Conservation (phyloP, 148 eudicot genomes). For the Fagopyrum tataricum region DNA sequence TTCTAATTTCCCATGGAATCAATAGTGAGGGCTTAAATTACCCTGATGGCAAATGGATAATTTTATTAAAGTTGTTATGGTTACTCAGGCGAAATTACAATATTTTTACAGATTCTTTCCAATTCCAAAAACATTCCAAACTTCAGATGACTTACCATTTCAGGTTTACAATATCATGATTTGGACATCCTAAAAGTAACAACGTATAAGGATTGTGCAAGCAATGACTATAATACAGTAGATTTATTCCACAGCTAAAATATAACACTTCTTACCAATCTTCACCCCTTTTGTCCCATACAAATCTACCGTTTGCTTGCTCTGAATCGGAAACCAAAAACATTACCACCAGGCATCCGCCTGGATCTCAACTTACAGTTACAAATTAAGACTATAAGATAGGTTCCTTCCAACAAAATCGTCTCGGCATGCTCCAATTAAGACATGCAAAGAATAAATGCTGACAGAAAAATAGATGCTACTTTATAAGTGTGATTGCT, state of each 20-base stretch:
- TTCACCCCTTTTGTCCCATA: background rate
- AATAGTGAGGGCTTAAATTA: background rate
- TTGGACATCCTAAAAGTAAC: background rate
- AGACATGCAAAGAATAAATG: constrained; percentile 28
- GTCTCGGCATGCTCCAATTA: constrained; percentile 36
- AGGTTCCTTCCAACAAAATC: constrained; percentile 31
- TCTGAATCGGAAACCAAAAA: background rate
- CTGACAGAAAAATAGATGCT: background rate
- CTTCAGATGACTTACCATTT: too few species aligned
- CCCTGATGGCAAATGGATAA: too few species aligned
- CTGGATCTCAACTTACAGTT: constrained; percentile 11
- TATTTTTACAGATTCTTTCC: too few species aligned
- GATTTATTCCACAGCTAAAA: background rate
- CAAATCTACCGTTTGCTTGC: background rate
- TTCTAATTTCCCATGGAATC: background rate
- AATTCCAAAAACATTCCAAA: too few species aligned
- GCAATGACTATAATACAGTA: too few species aligned
- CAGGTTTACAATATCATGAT: background rate
- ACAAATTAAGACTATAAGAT: constrained; percentile 5
- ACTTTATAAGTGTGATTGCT: background rate
- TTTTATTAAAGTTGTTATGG: too few species aligned
- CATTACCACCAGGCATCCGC: constrained; percentile 25
- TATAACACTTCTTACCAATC: background rate
- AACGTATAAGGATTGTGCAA: background rate
- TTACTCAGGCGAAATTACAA: too few species aligned